Conservation (phyloP, 2,329 filamentous ascomycete species). For the Penicillium brevicompactum region DNA sequence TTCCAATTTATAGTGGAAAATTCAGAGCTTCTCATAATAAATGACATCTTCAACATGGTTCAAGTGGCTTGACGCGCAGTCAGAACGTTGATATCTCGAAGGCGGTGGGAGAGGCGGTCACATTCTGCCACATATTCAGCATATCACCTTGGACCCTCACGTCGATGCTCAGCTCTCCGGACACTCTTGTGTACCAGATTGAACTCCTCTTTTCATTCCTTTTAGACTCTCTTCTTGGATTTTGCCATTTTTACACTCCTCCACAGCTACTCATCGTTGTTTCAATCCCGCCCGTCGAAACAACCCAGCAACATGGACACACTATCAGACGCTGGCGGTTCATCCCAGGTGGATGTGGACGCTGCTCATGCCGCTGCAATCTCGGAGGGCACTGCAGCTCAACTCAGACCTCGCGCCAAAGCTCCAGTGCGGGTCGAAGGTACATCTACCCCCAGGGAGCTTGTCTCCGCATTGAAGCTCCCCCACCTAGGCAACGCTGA, state of each 20-base stretch:
- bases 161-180: neutral
- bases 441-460: constrained; percentile 19
- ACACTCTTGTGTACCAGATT: neutral
- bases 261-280: too few relatives aligned
- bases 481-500: neutral
- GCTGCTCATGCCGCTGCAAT: constrained; percentile 7
- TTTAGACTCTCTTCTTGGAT: neutral
- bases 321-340: constrained; percentile 29
- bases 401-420: neutral
- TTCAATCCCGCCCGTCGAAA: neutral
- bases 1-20: too few relatives aligned
- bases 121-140: constrained; percentile 12
- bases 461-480: constrained; percentile 3
- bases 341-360: constrained; percentile 13
- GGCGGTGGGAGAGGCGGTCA: constrained; percentile 17
- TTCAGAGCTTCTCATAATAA: too few relatives aligned
- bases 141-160: constrained; percentile 12
- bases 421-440: constrained; percentile 33
- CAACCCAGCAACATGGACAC: constrained; percentile 27
- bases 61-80: neutral
- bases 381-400: constrained; percentile 1
- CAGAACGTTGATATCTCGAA: neutral
- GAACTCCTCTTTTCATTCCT: neutral
- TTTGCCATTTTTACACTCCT: too few relatives aligned
- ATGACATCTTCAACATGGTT: neutral